Base-by-base conservation (phyloP, 768 basidiomycete species). In the Pleurotus tuber-regium region DNA sequence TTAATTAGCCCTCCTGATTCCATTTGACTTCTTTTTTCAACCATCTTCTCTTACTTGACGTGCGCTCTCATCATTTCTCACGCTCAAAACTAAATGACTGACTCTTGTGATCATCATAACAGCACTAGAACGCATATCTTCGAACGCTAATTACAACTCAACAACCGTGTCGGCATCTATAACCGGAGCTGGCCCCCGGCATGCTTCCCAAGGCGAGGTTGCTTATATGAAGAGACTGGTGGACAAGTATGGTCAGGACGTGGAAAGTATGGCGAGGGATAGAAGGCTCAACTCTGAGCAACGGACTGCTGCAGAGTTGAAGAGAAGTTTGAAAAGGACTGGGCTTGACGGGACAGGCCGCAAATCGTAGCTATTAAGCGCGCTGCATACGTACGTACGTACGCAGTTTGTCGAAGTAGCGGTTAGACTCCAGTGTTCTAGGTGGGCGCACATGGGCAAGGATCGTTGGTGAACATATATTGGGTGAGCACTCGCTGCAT, bases 271-370 rank as follows among this genome's bases (percentile, higher is more conserved):
- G 94, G 82, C 83, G 9, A 73, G 75, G 58, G 95, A 98, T 70
- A 71, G 83, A 53, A 86, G 76, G 67, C 66, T 88, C 53, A 98
- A 98, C 65, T 69, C 79, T 12, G 86, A 84, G 66, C 96, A 98
- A 71, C 80, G 86, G 62, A 97, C 93, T 2, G 78, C 74, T 26
- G 94, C 90, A 14, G 84, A 92, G 70, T 66, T 98, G 61, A 72
- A 65, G 60, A 74, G 83, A 63, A 86, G 82, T 25, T 69, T 89
- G 54, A 70, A 65, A 56, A 81, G 78, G 61, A 81, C 83, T 28
- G 79, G 82, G 23, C 61, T 79, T 51, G 69, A 36, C 30, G 54
- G 53, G 36, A 38, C 52, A 54, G 54, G 59, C 7, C 31, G 46
- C 12, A 8, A 33, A 33, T 48, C 31, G 46, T 33, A 33, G 31